Base-by-base conservation (phyloP, 1,284 basidiomycete genomes). In the Ceratobasidium theobromae region DNA sequence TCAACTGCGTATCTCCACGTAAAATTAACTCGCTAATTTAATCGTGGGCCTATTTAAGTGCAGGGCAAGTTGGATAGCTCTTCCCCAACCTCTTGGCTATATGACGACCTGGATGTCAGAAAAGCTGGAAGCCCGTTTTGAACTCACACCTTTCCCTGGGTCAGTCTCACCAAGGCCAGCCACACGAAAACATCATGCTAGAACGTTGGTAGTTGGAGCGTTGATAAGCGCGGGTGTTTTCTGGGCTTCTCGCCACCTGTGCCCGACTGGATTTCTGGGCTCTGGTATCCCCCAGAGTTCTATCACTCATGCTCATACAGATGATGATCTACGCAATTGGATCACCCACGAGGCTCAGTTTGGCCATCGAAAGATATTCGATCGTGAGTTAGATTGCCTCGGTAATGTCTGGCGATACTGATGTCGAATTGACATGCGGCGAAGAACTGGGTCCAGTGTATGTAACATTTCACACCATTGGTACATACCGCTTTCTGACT, bases 331-430 rank as follows among this genome's bases (percentile, higher is more conserved):
- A 9, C 55, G 27, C 12, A 28, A 58, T 30, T 58, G 55, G 55
- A 58, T 58, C 43, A 30, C 28, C 25, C 27, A 48, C n/a, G 40
- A 58, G 28, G 55, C 55, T 2, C 30, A 6, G 2, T 58, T 58
- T 35, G 43, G 55, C 28, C 25, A 58, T 14, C 41, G 28, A 4
- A 58, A 58, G 43, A 58, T 58, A 46, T 58, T 58, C 25, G 55
- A 58, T 30, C 55, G 55, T 58, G 40, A 45, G 53, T 55, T 27
- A 12, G 12, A 41, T 45, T 25, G 28, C 23, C 23, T 27, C 38
- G 14, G 23, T 21, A n/a, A 23, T 54, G 49, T 52, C 14, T n/a
- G 21, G 43, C 18, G 48, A 51, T 51, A 30, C 9, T 51, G 27
- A 51, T 9, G 18, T 12, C 23, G 11, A 4, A 38, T 38, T 8